phyloP scores from a whole-genome alignment of 805 yeast genomes.

The Dipodascus albidus region DNA sequence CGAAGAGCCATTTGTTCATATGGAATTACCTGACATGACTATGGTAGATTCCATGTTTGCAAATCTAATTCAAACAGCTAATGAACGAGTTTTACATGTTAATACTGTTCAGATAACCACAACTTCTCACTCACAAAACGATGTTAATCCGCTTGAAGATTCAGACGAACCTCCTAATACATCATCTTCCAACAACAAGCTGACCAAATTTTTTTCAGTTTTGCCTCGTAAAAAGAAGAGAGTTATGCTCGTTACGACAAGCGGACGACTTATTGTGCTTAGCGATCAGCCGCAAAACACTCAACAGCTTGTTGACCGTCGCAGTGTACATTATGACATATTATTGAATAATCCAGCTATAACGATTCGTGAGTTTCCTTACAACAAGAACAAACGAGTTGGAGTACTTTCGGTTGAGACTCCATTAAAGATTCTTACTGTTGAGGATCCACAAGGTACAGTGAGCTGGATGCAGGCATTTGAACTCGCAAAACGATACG shows the following conservation, averaged over 20 bases:
- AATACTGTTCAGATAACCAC: conserved; percentile 28
- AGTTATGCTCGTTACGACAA: conserved; percentile 24
- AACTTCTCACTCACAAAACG: conserved; percentile 4
- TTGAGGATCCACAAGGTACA: conserved; percentile 24
- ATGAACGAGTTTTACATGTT: conserved; percentile 36
- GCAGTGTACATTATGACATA: conserved; percentile 22
- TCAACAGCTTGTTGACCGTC: conserved; percentile 16
- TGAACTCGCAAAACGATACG: conserved; percentile 20
- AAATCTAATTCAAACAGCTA: conserved; percentile 29
- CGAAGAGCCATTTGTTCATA: conserved; percentile 22
- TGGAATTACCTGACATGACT: conserved; percentile 34
- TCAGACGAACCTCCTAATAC: conserved; percentile 13
- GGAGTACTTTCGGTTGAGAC: conserved; percentile 25
- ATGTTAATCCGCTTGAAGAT: conserved; percentile 14
- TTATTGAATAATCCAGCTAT: conserved; percentile 25
- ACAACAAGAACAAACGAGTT: conserved; percentile 15
- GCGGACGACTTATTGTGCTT: conserved; percentile 24
- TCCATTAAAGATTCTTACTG: conserved; percentile 22
- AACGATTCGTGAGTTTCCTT: conserved; percentile 23
- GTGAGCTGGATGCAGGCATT: conserved; percentile 25
- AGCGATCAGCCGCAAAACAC: conserved; percentile 4
- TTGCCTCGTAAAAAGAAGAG: conserved; percentile 18
- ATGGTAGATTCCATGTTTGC: conserved; percentile 40
- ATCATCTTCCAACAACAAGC: conserved; percentile 5
- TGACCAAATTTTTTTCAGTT: conserved; percentile 20